Evolutionary conservation across 371 early-diverging fungal species (phyloP).

Genomic region (Mucor mucedo): DNA sequence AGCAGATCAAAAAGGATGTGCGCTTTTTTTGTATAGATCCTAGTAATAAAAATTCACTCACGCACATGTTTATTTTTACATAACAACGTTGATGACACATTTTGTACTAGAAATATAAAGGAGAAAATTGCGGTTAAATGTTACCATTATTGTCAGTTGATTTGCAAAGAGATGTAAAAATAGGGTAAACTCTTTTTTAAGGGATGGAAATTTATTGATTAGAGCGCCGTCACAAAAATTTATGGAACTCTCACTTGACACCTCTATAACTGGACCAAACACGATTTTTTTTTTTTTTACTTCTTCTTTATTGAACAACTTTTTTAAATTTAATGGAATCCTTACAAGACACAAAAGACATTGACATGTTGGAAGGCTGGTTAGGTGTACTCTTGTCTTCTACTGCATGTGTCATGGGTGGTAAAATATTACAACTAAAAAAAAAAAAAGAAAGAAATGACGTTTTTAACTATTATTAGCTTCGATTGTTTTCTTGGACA

Average conservation of each 20-base stretch:
- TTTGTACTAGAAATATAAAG: too few species aligned
- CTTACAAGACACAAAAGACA: background rate
- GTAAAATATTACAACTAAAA: constrained; percentile 14
- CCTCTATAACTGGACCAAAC: background rate
- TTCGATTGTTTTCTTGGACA: constrained; percentile 31
- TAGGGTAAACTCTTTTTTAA: background rate
- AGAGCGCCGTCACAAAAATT: constrained; percentile 27
- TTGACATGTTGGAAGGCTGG: constrained; percentile 32
- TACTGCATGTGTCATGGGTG: constrained; percentile 42
- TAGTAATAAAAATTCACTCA: too few species aligned
- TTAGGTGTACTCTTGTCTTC: constrained; percentile 42
- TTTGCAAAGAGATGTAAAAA: background rate
- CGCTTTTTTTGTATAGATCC: too few species aligned
- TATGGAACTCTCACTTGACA: background rate
- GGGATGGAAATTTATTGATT: constrained; percentile 17
- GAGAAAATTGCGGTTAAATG: too few species aligned
- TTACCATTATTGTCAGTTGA: background rate
- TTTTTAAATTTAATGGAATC: background rate
- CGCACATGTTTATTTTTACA: too few species aligned
- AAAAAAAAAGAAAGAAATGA: background rate
- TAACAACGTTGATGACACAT: too few species aligned
- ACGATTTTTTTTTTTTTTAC: background rate
- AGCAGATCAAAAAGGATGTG: too few species aligned
- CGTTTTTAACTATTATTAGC: constrained; percentile 18
- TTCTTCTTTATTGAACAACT: constrained; percentile 4